Percentiles rank a stretch among this genome's conserved stretches.
Conservation (phyloP, 306 rosid species). For the Lathyrus oleraceus region DNA sequence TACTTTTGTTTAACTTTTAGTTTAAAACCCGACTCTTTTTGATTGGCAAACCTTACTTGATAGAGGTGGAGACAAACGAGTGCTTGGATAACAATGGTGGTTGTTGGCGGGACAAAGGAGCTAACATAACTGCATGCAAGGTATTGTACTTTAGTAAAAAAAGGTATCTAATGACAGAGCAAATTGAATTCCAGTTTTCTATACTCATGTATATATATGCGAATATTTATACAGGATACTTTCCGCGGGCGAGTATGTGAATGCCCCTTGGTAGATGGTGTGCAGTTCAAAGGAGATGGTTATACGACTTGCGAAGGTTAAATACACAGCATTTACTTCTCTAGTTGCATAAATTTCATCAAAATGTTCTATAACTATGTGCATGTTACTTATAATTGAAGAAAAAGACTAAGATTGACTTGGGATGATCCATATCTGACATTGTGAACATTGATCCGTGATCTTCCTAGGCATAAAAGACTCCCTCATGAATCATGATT, state of each 20-base stretch:
- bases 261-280: conserved; percentile 95
- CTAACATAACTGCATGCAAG: conserved; percentile 96
- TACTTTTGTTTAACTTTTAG: conserved; percentile 10
- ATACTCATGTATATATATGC: conserved; percentile 21
- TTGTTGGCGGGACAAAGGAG: conserved; percentile 85
- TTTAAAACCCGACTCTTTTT: conserved; percentile 23
- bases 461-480: background rate
- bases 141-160: conserved; percentile 47
- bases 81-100: conserved; percentile 95
- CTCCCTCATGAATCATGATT: background rate
- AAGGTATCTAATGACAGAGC: conserved; percentile 17
- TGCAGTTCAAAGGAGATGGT: conserved; percentile 99
- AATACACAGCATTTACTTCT: background rate
- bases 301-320: conserved; percentile 86
- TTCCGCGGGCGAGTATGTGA: conserved; percentile 98
- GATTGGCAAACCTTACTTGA: conserved; percentile 30
- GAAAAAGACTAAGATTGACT: background rate
- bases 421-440: background rate
- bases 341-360: conserved; percentile 11
- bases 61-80: conserved; percentile 97
- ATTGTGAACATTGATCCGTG: conserved; percentile 9
- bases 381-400: conserved; percentile 23
- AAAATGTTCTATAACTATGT: background rate
- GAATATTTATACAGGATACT: conserved; percentile 68
- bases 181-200: conserved; percentile 10